Evolutionary conservation across 371 early-diverging fungal genomes (phyloP).

Genomic region (Saksenaea vasiformis): DNA sequence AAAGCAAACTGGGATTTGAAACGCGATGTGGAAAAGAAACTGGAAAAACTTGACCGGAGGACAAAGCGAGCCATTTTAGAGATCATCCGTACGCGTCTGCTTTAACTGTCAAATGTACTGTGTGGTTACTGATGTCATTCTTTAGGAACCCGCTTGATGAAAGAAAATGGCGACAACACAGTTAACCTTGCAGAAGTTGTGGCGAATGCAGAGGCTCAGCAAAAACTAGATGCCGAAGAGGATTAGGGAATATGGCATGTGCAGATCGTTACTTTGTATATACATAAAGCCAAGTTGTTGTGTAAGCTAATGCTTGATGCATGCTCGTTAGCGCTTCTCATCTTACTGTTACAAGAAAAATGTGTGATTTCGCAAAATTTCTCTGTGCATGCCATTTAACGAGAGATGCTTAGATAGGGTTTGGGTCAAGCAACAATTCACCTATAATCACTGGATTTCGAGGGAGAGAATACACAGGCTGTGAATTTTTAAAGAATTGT

Average conservation of each 20-base stretch:
- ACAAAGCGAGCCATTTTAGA: constrained; percentile 78
- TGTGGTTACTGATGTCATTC: background rate
- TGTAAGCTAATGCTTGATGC: too few relatives aligned
- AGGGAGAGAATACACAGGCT: too few relatives aligned
- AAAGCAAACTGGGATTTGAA: constrained; percentile 91
- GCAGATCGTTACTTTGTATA: background rate
- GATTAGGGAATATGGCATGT: constrained; percentile 8
- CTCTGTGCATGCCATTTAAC: too few relatives aligned
- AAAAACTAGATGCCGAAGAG: constrained; percentile 32
- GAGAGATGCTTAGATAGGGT: too few relatives aligned
- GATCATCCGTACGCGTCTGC: constrained; percentile 61
- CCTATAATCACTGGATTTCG: too few relatives aligned
- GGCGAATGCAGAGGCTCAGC: constrained; percentile 42
- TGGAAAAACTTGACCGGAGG: constrained; percentile 69
- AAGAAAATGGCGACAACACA: constrained; percentile 23
- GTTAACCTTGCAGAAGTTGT: constrained; percentile 39
- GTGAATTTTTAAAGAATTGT: too few relatives aligned
- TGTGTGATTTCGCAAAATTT: too few relatives aligned
- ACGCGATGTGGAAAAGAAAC: constrained; percentile 78
- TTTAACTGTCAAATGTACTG: background rate
- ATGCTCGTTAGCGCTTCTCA: too few relatives aligned
- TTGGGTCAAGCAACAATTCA: too few relatives aligned
- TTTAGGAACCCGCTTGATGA: constrained; percentile 21
- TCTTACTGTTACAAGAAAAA: too few relatives aligned
- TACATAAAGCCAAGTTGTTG: too few relatives aligned